Evolutionary conservation across 768 basidiomycete genomes (phyloP), one percentile per base, ranked within the genome.

Genomic region (Hemileccinum impolitum): DNA sequence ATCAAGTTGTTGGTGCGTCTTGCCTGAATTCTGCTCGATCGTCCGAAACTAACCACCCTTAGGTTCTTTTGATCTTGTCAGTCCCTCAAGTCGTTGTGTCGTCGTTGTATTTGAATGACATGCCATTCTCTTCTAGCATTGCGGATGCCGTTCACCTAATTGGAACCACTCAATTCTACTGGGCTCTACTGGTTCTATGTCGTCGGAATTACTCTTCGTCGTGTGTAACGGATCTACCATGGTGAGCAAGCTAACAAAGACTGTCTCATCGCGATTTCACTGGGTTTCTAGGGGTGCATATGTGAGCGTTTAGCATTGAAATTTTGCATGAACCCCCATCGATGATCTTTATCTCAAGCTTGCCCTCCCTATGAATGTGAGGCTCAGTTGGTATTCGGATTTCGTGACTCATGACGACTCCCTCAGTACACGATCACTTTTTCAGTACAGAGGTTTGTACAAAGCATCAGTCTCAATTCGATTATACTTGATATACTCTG

Each of bases 11-110:
- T 58, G 41, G 57, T 57, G 14, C 8, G 49, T 40, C 21, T 17
- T 17, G 26, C 36, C 19, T n/a, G 12, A 14, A 13, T 36, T 19
- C 11, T 17, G n/a, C n/a, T 2, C 6, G 9, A 9, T 14, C 1
- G 19, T 40, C 4, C n/a, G 28, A 19, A 41, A 38, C 17, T 44
- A 30, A 30, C 9, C 11, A 34, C 6, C 7, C 6, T 12, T 15
- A 58, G 57, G 55, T 58, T 10, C 26, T 57, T 13, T 2, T 51
- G 1, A 30, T 57, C 13, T 51, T 47, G 57, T 58, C 9, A 6
- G 57, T 57, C 30, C 35, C 31, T 23, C 17, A 6, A 23, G 23
- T 23, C 1, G 8, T 0, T 23, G 35, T 6, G 3, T 18, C n/a
- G 1, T 21, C 4, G 4, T 9, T 26, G 7, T 3, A 35, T 30